phyloP scores from a whole-genome alignment of 768 basidiomycete species.

The Tephrocybe rancida region DNA sequence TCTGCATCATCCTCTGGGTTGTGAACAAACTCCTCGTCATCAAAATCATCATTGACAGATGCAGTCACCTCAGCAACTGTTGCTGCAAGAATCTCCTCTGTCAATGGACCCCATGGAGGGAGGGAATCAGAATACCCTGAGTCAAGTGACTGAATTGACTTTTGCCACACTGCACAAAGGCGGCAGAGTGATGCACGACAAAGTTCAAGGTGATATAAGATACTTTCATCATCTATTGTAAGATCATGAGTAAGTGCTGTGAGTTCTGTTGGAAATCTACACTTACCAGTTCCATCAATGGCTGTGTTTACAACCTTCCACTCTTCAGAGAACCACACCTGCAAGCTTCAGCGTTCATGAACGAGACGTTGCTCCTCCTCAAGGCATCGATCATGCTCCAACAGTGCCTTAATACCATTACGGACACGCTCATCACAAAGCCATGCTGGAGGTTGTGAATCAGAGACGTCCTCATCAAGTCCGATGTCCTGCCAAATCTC shows the following conservation, averaged over 20 bases:
- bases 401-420: conserved; percentile 29
- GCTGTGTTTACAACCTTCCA: conserved; percentile 18
- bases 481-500: conserved; percentile 36
- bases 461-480: conserved; percentile 24
- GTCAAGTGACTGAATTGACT: background rate
- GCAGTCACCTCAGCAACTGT: too few species aligned
- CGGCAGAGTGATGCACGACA: background rate
- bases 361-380: conserved; percentile 27
- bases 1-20: too few species aligned
- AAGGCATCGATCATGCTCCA: conserved; percentile 24
- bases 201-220: background rate
- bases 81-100: background rate
- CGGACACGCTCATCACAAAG: conserved; percentile 25
- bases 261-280: too few species aligned
- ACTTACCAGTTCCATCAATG: background rate
- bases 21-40: too few species aligned
- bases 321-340: conserved; percentile 28
- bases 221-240: background rate
- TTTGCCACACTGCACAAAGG: conserved; percentile 3
- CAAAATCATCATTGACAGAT: too few species aligned
- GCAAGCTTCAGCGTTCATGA: conserved; percentile 19
- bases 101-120: background rate
- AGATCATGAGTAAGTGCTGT: background rate
- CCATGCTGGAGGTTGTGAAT: conserved; percentile 24
- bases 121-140: background rate